Conservation (phyloP, 78 protist genomes). For the Parvularia atlantis region DNA sequence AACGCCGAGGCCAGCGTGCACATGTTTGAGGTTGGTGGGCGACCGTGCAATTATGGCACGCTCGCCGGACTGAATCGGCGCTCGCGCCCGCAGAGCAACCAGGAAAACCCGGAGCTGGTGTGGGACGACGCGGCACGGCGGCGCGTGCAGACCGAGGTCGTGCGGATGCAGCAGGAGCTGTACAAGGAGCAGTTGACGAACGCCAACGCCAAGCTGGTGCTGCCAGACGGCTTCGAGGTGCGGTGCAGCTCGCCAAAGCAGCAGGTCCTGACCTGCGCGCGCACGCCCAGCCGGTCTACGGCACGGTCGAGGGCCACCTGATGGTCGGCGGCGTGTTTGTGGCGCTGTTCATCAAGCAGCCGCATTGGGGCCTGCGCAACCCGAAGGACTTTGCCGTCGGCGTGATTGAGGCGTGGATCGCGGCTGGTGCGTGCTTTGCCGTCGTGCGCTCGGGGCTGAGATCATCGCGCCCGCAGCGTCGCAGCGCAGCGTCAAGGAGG, state of each 20-base stretch:
- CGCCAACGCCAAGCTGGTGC: background rate
- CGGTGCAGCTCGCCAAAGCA: too few species aligned
- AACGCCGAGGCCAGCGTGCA: conserved; percentile 37
- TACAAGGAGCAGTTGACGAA: background rate
- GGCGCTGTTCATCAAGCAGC: conserved; percentile 48
- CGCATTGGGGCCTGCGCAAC: conserved; percentile 57
- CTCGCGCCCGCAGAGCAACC: too few species aligned
- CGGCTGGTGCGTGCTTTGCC: background rate
- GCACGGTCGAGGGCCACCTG: conserved; percentile 25
- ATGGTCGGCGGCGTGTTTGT: conserved; percentile 56
- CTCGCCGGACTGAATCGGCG: too few species aligned
- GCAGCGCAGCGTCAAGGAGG: too few species aligned
- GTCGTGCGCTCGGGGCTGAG: background rate
- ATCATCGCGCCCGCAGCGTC: too few species aligned
- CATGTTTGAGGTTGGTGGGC: conserved; percentile 44
- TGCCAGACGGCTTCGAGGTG: conserved; percentile 2
- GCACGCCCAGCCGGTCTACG: too few species aligned
- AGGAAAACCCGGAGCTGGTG: conserved; percentile 47
- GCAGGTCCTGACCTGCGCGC: too few species aligned
- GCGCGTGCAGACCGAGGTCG: conserved; percentile 1
- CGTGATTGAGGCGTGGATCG: conserved; percentile 9
- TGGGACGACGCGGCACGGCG: conserved; percentile 26
- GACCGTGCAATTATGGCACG: too few species aligned
- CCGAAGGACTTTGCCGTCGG: conserved; percentile 47
- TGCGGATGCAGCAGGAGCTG: too few species aligned